phyloP scores from a whole-genome alignment of 306 rosid genomes.

The Prinsepia uniflora region DNA sequence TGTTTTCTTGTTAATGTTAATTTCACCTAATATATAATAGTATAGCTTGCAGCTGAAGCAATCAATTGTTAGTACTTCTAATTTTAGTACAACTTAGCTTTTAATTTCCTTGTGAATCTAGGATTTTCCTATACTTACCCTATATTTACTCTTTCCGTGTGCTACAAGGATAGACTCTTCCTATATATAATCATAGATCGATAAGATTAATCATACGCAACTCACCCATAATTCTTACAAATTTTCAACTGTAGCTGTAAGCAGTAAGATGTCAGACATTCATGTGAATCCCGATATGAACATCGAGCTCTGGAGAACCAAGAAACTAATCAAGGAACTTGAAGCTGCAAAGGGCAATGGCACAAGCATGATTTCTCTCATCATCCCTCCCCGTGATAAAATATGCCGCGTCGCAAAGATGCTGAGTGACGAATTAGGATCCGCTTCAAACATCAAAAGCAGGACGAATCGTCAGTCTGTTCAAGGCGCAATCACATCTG shows the following conservation, averaged over 20 bases:
- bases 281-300: constrained; percentile 44
- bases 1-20: no score
- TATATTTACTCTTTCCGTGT: no score
- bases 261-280: constrained; percentile 33
- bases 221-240: no score
- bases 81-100: no score
- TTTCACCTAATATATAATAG: no score
- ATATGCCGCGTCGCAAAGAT: constrained; percentile 35
- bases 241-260: background rate
- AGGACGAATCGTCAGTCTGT: constrained; percentile 63
- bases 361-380: constrained; percentile 62
- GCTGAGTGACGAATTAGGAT: constrained; percentile 59
- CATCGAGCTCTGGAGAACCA: constrained; percentile 61
- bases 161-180: background rate
- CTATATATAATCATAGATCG: background rate
- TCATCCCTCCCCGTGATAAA: constrained; percentile 57
- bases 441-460: constrained; percentile 62
- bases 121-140: no score
- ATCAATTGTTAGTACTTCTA: no score
- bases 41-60: no score
- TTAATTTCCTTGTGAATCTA: no score
- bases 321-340: constrained; percentile 51
- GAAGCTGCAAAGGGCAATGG: constrained; percentile 60
- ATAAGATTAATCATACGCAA: background rate
- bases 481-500: constrained; percentile 57